Evolutionary conservation across 805 yeast species (phyloP).

Genomic region (Ogataea haglerorum): DNA sequence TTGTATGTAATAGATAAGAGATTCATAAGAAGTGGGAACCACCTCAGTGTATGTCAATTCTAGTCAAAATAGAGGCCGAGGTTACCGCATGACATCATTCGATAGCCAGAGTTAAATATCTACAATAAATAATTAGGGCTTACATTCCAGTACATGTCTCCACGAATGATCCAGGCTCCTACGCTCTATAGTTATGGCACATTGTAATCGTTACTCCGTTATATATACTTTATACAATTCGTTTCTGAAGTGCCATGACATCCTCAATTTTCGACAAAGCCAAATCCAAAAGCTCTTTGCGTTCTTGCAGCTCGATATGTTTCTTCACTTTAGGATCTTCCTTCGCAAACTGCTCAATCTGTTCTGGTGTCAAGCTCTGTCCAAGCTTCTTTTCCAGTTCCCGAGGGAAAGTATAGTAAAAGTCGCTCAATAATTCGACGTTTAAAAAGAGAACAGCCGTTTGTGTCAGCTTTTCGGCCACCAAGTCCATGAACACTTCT

Average conservation of each 20-base stretch:
- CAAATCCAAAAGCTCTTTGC: constrained; percentile 81
- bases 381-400: constrained; percentile 79
- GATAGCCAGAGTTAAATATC: too few species aligned
- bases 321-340: constrained; percentile 89
- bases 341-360: constrained; percentile 84
- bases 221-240: constrained; percentile 13
- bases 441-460: constrained; percentile 91
- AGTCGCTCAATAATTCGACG: constrained; percentile 90
- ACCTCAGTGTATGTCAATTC: too few species aligned
- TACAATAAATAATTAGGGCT: too few species aligned
- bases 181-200: too few species aligned
- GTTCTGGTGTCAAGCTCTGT: constrained; percentile 61
- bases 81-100: too few species aligned
- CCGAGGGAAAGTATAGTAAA: constrained; percentile 93
- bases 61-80: too few species aligned
- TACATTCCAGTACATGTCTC: too few species aligned
- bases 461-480: constrained; percentile 84
- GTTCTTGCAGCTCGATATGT: constrained; percentile 90
- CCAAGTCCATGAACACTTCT: constrained; percentile 88
- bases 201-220: neutral
- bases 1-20: too few species aligned
- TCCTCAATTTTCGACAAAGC: constrained; percentile 84
- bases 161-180: too few species aligned
- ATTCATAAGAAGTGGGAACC: too few species aligned
- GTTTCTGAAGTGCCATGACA: constrained; percentile 63